phyloP scores from a whole-genome alignment of 2,329 filamentous ascomycete genomes.

The Clonostachys solani region DNA sequence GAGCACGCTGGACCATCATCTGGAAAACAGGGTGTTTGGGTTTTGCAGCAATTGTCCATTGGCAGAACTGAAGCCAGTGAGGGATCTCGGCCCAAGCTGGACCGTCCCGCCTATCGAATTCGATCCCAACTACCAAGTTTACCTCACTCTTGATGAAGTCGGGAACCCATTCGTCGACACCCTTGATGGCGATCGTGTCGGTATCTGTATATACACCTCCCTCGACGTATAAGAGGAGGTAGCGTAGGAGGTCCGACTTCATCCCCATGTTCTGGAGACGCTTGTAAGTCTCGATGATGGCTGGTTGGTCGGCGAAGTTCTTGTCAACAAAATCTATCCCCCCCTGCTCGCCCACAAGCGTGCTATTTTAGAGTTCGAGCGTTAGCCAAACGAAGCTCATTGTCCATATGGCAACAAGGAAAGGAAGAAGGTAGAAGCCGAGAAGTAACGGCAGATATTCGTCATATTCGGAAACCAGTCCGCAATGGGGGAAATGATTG shows the following conservation, averaged over 20 bases:
- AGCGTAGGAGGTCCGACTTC: conserved; percentile 19
- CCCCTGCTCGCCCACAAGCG: conserved; percentile 13
- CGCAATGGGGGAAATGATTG: no score
- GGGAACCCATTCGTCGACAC: conserved; percentile 30
- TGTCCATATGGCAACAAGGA: no score
- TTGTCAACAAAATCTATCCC: conserved; percentile 15
- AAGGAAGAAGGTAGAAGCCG: no score
- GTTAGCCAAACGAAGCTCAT: neutral
- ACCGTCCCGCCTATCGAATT: conserved; percentile 19
- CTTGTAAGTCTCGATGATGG: conserved; percentile 1
- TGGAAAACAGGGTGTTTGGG: conserved; percentile 20
- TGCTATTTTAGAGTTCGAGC: conserved; percentile 2
- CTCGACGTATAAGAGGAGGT: conserved; percentile 15
- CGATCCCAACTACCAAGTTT: conserved; percentile 17
- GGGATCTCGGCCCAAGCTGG: conserved; percentile 14
- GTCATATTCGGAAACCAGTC: no score
- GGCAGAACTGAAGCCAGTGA: conserved; percentile 22
- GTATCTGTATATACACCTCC: conserved; percentile 17
- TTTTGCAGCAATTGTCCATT: conserved; percentile 24
- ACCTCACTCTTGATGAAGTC: conserved; percentile 8
- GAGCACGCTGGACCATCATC: conserved; percentile 13
- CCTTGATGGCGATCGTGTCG: conserved; percentile 51
- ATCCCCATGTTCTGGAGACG: conserved; percentile 11
- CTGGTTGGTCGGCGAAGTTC: conserved; percentile 11
- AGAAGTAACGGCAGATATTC: neutral